Evolutionary conservation across 192 early-diverging fungal species (phyloP).

Genomic region (Rhizophagus prolifer): DNA sequence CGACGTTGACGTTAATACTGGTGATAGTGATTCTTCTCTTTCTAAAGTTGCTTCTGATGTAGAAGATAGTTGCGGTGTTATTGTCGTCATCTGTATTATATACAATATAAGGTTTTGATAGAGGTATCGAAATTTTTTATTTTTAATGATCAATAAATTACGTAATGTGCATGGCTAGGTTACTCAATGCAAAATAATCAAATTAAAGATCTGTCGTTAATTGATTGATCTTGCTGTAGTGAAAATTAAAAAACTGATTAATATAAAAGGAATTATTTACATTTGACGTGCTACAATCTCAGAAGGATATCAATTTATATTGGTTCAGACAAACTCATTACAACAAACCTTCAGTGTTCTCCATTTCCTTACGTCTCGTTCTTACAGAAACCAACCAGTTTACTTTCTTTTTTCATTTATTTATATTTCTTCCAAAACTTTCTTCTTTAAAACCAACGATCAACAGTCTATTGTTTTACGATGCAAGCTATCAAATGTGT

Average conservation of each 20-base stretch:
- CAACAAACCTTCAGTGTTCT: background rate
- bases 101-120: background rate
- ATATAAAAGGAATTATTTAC: background rate
- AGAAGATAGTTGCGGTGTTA: background rate
- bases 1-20: background rate
- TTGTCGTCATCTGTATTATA: background rate
- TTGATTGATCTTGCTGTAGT: background rate
- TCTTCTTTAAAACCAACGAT: background rate
- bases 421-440: background rate
- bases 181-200: background rate
- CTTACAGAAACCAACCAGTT: background rate
- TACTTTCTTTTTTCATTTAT: background rate
- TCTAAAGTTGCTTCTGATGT: background rate
- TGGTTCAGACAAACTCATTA: background rate
- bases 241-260: background rate
- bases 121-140: background rate
- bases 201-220: background rate
- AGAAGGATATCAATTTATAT: background rate
- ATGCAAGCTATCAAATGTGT: conserved; percentile 95
- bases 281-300: background rate
- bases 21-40: background rate
- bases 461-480: background rate
- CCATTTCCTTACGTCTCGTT: background rate
- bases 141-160: too few relatives aligned
- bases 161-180: background rate